Conservation (phyloP, 805 yeast species). For the Pichia eremophila region DNA sequence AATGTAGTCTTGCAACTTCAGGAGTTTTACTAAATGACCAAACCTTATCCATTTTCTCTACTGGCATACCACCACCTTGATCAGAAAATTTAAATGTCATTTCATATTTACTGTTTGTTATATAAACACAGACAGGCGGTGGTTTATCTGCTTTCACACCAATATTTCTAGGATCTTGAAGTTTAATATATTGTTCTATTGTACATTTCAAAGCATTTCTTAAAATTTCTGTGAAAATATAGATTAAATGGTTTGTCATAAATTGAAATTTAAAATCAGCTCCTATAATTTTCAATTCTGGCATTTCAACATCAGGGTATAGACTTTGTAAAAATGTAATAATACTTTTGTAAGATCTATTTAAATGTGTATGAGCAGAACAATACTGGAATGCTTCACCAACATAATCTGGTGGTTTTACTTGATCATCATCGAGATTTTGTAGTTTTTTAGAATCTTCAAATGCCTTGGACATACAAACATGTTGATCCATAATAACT, state of each 20-base stretch:
- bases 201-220: slow-evolving; percentile 84
- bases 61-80: slow-evolving; percentile 79
- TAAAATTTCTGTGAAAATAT: slow-evolving; percentile 77
- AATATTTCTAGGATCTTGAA: slow-evolving; percentile 11
- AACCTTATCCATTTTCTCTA: slow-evolving; percentile 47
- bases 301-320: slow-evolving; percentile 54
- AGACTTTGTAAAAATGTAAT: slow-evolving; percentile 42
- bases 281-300: slow-evolving; percentile 71
- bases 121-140: slow-evolving; percentile 69
- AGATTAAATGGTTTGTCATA: slow-evolving; percentile 77
- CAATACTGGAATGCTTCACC: slow-evolving; percentile 80
- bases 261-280: slow-evolving; percentile 69
- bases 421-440: slow-evolving; percentile 32
- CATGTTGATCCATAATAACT: slow-evolving; percentile 85
- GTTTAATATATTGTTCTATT: slow-evolving; percentile 34
- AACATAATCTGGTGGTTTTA: slow-evolving; percentile 44
- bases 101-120: slow-evolving; percentile 56
- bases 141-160: slow-evolving; percentile 27
- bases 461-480: slow-evolving; percentile 64
- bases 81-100: slow-evolving; percentile 77
- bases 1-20: slow-evolving; percentile 45
- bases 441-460: slow-evolving; percentile 18
- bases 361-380: slow-evolving; percentile 59
- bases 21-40: slow-evolving; percentile 86
- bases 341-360: slow-evolving; percentile 42